Base-by-base conservation (phyloP, 2,329 filamentous ascomycete genomes). In the Alternaria triticimaculans region DNA sequence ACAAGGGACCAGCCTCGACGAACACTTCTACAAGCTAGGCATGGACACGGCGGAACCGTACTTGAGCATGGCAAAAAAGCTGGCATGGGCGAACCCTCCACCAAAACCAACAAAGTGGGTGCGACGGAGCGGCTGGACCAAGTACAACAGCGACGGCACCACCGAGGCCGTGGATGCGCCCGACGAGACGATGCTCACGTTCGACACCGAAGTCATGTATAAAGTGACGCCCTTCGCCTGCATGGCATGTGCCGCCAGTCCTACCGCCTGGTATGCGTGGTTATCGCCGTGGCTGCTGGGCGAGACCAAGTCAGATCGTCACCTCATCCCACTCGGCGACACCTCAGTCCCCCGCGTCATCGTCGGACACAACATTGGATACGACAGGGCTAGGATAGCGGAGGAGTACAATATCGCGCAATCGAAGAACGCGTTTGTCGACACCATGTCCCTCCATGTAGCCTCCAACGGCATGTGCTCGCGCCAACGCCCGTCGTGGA, bases 401-500 rank as follows among this genome's bases (percentile, higher is more conserved):
- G 96, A 99, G 77, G 96, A 99, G 78, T 99, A 99, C 78, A 87
- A 90, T 73, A 80, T 98, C 44, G 84, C 88, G 58, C 95, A 97
- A 78, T 91, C 93, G 1, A 88, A 89, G 43, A 98, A 94, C 71
- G 91, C 88, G 46, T 99, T 97, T 77, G 82, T 99, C 55, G 96
- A 99, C 78, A 99, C 96, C 28, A 99, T 99, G 96, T 98, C 95
- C 2, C 84, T 99, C 20, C 96, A 99, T 78, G 95, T 97, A 8
- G 96, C 96, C 3, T 95, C 97, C 23, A 99, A 99, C 77, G 96
- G 96, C 66, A 99, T 99, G 96, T 99, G 96, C 80, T 98, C 96
- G 21, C 90, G 92, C 69, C 96, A 99, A 80, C 88, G 96, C 54
- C 96, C 96, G 9, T 97, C 93, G 0, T 99, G 96, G 96, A 94